Percentiles rank a stretch among this genome's conserved stretches.
Conservation (phyloP, 225 moss, liverwort and hornwort species). For the Ulota crispa region DNA sequence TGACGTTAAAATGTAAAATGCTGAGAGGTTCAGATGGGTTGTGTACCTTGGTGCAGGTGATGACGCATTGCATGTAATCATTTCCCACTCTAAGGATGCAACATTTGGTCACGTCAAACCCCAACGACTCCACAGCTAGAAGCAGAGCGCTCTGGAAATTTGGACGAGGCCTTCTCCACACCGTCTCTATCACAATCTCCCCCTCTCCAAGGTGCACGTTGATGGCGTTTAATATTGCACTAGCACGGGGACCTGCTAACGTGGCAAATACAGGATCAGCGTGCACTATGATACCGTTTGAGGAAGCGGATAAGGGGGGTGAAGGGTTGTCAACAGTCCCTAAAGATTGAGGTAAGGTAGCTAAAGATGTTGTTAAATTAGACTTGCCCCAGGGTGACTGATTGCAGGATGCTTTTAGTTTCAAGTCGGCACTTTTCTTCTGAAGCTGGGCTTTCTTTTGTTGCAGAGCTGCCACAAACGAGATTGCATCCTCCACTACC, state of each 20-base stretch:
- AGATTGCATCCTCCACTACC: conserved; percentile 35
- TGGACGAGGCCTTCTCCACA: conserved; percentile 17
- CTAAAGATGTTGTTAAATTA: neutral
- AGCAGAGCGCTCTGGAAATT: conserved; percentile 37
- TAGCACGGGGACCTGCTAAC: neutral
- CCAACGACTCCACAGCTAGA: conserved; percentile 19
- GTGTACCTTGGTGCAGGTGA: conserved; percentile 35
- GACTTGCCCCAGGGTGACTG: neutral
- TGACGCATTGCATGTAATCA: conserved; percentile 19
- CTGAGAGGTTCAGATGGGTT: no score
- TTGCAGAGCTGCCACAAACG: conserved; percentile 24
- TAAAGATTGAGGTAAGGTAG: neutral
- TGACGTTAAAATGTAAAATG: no score
- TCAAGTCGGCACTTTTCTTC: conserved; percentile 22
- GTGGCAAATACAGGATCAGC: neutral
- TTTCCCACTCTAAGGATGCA: neutral
- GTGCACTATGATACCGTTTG: neutral
- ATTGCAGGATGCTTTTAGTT: neutral
- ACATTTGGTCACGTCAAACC: conserved; percentile 28
- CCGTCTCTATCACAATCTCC: conserved; percentile 26
- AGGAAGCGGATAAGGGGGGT: neutral
- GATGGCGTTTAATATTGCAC: neutral
- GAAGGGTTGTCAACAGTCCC: neutral
- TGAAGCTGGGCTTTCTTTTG: conserved; percentile 19
- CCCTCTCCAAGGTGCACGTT: conserved; percentile 13